These are phyloP conservation scores for Colletotrichum navitas DNA, from an alignment of 2,329 filamentous ascomycete genomes.

Conservation along the genomic window DNA sequence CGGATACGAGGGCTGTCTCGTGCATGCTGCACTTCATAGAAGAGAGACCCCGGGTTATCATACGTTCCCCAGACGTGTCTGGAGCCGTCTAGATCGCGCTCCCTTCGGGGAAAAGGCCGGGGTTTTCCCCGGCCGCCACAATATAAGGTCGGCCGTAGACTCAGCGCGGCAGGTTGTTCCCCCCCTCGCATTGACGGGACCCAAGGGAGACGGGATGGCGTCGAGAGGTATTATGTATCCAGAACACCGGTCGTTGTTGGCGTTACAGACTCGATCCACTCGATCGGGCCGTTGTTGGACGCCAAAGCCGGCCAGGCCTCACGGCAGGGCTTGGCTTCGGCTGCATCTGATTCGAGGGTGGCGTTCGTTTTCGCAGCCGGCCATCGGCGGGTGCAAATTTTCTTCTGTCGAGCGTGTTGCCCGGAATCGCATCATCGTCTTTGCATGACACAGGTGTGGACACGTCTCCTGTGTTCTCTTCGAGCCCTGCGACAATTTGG, in stretches of 20 bases:
- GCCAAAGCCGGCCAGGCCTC: neutral
- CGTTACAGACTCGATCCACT: conserved; percentile 23
- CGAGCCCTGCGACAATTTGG: too few relatives aligned
- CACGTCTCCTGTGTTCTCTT: neutral
- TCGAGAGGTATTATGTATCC: neutral
- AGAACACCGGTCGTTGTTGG: conserved; percentile 1
- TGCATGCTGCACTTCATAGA: neutral
- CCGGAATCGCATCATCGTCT: neutral
- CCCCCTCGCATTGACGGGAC: neutral
- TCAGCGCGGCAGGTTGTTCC: neutral
- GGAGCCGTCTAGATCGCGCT: conserved; percentile 8
- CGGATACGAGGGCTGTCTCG: neutral
- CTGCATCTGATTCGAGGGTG: conserved; percentile 22
- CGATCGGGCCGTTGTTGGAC: conserved; percentile 30
- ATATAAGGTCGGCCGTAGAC: conserved; percentile 11
- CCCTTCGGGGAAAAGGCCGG: neutral
- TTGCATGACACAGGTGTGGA: neutral
- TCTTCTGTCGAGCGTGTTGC: neutral
- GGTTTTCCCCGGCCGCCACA: conserved; percentile 10
- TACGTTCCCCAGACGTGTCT: conserved; percentile 11
- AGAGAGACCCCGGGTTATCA: neutral
- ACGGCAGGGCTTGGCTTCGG: conserved; percentile 2
- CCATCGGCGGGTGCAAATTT: neutral
- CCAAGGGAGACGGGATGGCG: neutral
- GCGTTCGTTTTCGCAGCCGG: neutral